Conservation (phyloP, 2,329 filamentous ascomycete genomes). For the Chaetomium olivaceum region DNA sequence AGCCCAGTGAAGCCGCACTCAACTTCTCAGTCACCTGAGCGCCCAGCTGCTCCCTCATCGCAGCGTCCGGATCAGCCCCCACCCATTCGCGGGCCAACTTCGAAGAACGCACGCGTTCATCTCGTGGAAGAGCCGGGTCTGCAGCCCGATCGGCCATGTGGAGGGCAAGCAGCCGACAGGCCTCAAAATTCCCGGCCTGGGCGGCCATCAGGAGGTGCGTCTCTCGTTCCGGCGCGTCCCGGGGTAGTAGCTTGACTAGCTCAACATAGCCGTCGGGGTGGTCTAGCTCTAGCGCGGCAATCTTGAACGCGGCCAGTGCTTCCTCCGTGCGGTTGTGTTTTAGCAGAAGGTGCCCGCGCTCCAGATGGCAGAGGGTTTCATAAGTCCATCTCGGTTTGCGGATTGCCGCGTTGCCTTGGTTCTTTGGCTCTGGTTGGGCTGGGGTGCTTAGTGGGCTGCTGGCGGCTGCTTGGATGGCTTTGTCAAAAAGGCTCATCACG, state of each 20-base stretch:
- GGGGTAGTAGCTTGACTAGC: conserved; percentile 36
- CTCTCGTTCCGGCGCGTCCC: conserved; percentile 31
- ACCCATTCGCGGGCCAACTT: conserved; percentile 13
- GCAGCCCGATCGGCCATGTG: conserved; percentile 25
- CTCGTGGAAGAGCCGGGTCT: conserved; percentile 16
- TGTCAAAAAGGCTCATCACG: conserved; percentile 38
- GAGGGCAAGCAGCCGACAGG: conserved; percentile 35
- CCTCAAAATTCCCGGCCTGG: conserved; percentile 33
- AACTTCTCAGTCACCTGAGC: background rate
- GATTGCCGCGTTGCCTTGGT: background rate
- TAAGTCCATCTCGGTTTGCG: conserved; percentile 40
- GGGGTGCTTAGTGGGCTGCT: background rate
- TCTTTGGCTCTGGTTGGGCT: background rate
- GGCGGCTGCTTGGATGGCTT: conserved; percentile 29
- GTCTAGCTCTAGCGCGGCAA: conserved; percentile 39
- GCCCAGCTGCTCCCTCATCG: background rate
- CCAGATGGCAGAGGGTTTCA: conserved; percentile 38
- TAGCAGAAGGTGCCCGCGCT: conserved; percentile 35
- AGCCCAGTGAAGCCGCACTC: background rate
- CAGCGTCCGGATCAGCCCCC: background rate
- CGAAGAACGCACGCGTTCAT: background rate
- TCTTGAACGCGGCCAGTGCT: conserved; percentile 29
- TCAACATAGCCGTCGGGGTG: conserved; percentile 32
- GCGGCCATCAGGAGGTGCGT: conserved; percentile 39
- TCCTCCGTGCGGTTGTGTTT: conserved; percentile 25